Evolutionary conservation across 2,329 filamentous ascomycete species (phyloP).

Genomic region (Paracoccidioides lutzii): DNA sequence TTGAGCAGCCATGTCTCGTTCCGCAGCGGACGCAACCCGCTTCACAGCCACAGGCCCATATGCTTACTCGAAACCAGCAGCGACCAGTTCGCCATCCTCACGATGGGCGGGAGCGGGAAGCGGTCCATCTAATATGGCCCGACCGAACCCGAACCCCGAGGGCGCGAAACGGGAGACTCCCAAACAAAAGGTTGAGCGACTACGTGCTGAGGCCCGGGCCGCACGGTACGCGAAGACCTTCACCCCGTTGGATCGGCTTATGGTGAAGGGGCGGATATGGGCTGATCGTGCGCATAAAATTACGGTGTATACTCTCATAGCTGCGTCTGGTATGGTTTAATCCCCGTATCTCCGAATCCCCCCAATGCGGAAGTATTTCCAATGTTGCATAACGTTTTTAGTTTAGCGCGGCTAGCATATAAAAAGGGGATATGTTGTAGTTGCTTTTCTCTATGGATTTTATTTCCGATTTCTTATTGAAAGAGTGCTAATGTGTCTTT

Average conservation of each 20-base stretch:
- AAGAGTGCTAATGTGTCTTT: not conserved
- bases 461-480: not conserved
- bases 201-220: constrained; percentile 56
- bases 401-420: not conserved
- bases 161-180: constrained; percentile 42
- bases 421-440: not conserved
- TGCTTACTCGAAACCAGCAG: constrained; percentile 30
- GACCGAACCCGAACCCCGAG: constrained; percentile 5
- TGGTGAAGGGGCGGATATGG: constrained; percentile 41
- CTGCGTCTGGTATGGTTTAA: constrained; percentile 43
- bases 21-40: constrained; percentile 37
- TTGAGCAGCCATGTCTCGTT: constrained; percentile 30
- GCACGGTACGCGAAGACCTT: constrained; percentile 49
- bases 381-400: not conserved
- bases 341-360: constrained; percentile 3
- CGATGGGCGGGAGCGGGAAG: constrained; percentile 11
- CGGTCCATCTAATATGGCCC: constrained; percentile 9
- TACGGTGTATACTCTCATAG: constrained; percentile 48
- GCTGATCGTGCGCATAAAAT: constrained; percentile 50
- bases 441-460: not conserved
- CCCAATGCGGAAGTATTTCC: not conserved
- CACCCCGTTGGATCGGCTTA: constrained; percentile 41
- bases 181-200: constrained; percentile 54
- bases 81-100: constrained; percentile 13
- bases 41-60: constrained; percentile 40